Evolutionary conservation across 148 eudicot genomes (phyloP).

Genomic region (Rhododendron griersonianum): DNA sequence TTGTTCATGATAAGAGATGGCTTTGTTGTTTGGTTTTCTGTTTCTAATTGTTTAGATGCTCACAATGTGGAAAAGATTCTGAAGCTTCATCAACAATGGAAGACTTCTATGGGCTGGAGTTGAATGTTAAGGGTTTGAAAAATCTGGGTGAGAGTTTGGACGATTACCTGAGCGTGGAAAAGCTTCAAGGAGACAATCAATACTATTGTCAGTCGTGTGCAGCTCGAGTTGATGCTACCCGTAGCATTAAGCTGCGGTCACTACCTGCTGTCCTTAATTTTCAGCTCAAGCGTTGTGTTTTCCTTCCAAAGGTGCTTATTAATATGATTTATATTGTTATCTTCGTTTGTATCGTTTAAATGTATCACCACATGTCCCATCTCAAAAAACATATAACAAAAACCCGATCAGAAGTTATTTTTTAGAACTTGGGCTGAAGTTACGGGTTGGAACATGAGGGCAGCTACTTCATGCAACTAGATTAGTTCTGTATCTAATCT

Average conservation of each 20-base stretch:
- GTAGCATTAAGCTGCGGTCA: slow-evolving; percentile 82
- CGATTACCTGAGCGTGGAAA: slow-evolving; percentile 79
- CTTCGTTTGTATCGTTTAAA: background rate
- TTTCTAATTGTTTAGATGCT: slow-evolving; percentile 52
- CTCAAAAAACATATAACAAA: background rate
- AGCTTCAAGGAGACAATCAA: slow-evolving; percentile 95
- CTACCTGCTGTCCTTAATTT: slow-evolving; percentile 84
- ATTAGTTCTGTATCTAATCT: background rate
- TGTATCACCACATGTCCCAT: background rate
- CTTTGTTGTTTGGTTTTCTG: slow-evolving; percentile 13
- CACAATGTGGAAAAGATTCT: slow-evolving; percentile 84
- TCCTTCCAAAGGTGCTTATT: slow-evolving; percentile 74
- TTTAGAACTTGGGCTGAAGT: background rate
- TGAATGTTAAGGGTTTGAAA: slow-evolving; percentile 88
- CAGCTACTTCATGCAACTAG: background rate
- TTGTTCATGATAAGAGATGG: slow-evolving; percentile 1
- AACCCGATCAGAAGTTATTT: background rate
- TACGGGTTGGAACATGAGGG: background rate
- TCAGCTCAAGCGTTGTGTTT: slow-evolving; percentile 97
- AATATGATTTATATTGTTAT: background rate
- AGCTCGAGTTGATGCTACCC: slow-evolving; percentile 83
- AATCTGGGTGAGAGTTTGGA: slow-evolving; percentile 75
- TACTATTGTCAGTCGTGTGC: slow-evolving; percentile 81
- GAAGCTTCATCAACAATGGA: slow-evolving; percentile 90
- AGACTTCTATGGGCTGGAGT: slow-evolving; percentile 91